Evolutionary conservation across 352 stramenopile genomes (phyloP).

Genomic region (Phytophthora pini): DNA sequence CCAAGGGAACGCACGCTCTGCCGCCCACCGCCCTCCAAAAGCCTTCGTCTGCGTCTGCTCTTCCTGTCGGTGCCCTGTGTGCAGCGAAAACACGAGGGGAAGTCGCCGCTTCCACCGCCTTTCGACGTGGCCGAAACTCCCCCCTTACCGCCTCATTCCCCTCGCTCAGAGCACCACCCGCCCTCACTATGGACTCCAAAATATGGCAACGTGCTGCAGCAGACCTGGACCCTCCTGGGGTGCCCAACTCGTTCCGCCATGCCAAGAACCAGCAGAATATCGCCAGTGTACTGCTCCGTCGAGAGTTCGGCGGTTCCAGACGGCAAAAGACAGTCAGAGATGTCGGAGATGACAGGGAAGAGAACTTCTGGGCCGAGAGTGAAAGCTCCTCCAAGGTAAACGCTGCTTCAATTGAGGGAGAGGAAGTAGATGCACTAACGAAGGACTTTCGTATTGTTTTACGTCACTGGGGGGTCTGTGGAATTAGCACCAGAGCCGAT

Average conservation of each 20-base stretch:
- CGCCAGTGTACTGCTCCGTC: conserved; percentile 60
- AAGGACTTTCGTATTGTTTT: conserved; percentile 4
- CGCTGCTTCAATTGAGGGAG: neutral
- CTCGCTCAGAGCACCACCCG: neutral
- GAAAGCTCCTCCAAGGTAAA: conserved; percentile 78
- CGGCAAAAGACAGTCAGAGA: conserved; percentile 51
- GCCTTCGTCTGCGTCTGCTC: conserved; percentile 7
- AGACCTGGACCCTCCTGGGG: conserved; percentile 72
- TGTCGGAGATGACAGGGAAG: conserved; percentile 53
- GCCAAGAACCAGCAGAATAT: conserved; percentile 76
- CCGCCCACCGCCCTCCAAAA: neutral
- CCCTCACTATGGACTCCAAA: conserved; percentile 47
- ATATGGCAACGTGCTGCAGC: conserved; percentile 78
- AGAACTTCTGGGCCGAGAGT: conserved; percentile 84
- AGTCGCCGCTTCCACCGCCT: conserved; percentile 4
- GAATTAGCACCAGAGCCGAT: conserved; percentile 79
- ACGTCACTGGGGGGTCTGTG: neutral
- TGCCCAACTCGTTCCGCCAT: conserved; percentile 79
- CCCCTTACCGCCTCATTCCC: conserved; percentile 11
- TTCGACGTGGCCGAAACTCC: conserved; percentile 21
- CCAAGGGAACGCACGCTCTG: conserved; percentile 12
- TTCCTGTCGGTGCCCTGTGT: conserved; percentile 1
- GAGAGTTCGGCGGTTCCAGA: conserved; percentile 57
- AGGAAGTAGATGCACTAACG: neutral
- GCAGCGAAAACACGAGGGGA: conserved; percentile 11